phyloP scores from a whole-genome alignment of 2,329 filamentous ascomycete genomes.

The Cordyceps pruinosa region DNA sequence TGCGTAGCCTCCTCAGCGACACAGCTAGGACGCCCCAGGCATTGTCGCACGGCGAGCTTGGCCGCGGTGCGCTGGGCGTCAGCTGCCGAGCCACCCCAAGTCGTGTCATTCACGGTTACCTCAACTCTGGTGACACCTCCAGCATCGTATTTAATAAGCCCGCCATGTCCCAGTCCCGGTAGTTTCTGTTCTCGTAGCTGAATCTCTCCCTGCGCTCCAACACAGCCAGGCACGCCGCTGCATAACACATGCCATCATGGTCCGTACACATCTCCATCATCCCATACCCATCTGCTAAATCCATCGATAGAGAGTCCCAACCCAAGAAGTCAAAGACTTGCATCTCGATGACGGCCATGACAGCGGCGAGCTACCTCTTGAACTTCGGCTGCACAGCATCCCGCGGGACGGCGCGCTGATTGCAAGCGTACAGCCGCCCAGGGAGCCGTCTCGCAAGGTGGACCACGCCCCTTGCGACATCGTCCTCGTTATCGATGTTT shows the following conservation, averaged over 20 bases:
- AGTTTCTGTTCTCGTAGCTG: neutral
- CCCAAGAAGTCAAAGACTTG: neutral
- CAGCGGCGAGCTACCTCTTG: neutral
- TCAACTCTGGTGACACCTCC: neutral
- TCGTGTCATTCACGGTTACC: neutral
- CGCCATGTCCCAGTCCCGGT: neutral
- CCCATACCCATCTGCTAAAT: neutral
- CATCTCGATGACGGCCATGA: neutral
- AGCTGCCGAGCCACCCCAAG: conserved; percentile 11
- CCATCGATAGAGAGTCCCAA: neutral
- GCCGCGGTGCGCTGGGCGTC: neutral
- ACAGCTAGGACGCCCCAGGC: neutral
- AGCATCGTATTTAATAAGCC: neutral
- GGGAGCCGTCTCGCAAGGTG: conserved; percentile 21
- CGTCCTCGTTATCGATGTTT: conserved; percentile 56
- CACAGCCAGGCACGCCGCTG: neutral
- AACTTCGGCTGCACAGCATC: neutral
- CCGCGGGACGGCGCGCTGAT: conserved; percentile 27
- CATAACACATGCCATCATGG: neutral
- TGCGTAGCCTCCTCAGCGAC: neutral
- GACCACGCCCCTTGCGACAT: conserved; percentile 50
- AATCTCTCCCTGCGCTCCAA: neutral
- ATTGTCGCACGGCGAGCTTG: neutral
- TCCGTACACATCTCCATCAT: neutral
- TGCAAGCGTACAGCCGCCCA: conserved; percentile 40